These are phyloP conservation scores for Halenospora varia DNA, from an alignment of 495 filamentous ascomycete genomes.

Conservation along the genomic window DNA sequence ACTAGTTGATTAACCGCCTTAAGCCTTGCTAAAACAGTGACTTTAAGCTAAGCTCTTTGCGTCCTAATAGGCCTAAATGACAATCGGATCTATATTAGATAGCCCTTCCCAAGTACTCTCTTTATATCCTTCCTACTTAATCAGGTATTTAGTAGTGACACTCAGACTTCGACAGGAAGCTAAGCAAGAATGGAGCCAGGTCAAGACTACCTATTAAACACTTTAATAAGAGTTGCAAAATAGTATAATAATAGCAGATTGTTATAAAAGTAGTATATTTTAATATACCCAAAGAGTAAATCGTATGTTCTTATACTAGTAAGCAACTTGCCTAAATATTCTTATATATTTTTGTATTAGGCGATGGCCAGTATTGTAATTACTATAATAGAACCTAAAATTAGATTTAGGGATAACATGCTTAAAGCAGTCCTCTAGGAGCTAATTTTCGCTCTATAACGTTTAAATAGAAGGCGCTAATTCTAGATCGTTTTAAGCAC, in stretches of 20 bases:
- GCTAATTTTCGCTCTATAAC: background rate
- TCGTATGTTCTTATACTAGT: background rate
- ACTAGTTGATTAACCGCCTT: background rate
- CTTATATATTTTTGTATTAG: constrained; percentile 1
- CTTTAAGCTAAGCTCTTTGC: background rate
- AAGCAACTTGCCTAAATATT: background rate
- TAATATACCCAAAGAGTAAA: background rate
- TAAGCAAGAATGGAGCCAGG: background rate
- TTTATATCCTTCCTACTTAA: background rate
- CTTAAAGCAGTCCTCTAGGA: background rate
- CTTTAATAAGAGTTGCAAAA: constrained; percentile 4
- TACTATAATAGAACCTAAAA: background rate
- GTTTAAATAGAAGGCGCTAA: background rate
- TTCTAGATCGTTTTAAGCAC: background rate
- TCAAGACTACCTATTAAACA: background rate
- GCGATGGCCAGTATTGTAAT: background rate
- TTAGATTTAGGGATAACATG: background rate
- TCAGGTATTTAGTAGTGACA: background rate
- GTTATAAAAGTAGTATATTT: background rate
- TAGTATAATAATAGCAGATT: background rate
- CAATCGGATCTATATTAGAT: background rate
- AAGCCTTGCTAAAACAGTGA: background rate
- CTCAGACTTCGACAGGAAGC: background rate
- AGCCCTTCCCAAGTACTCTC: background rate
- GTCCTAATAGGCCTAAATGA: background rate